A percentile compares a stretch with the other conserved stretches of the same genome.
These are phyloP conservation scores for Coemansia sp. DNA, from an alignment of 192 early-diverging fungal genomes.

Conservation along the genomic window DNA sequence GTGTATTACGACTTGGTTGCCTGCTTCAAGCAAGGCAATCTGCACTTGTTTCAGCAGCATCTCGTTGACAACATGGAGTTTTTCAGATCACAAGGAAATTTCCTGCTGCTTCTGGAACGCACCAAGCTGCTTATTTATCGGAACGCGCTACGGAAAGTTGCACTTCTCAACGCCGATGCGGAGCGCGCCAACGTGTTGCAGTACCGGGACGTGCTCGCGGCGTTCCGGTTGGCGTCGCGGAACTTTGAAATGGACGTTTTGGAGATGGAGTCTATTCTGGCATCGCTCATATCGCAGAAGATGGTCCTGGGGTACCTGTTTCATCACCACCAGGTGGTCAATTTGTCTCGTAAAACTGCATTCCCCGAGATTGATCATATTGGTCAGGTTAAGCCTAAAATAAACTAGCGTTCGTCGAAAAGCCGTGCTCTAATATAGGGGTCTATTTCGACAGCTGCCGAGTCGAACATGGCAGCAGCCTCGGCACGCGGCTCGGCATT, in stretches of 20 bases:
- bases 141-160: conserved; percentile 20
- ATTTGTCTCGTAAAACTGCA: conserved; percentile 29
- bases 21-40: conserved; percentile 35
- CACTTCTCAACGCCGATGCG: not conserved
- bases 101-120: conserved; percentile 41
- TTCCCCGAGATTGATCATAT: conserved; percentile 28
- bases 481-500: conserved; percentile 18
- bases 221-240: conserved; percentile 30
- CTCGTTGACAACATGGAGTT: conserved; percentile 38
- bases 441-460: conserved; percentile 49
- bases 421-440: conserved; percentile 53
- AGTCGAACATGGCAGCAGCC: conserved; percentile 19
- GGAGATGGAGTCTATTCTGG: conserved; percentile 45
- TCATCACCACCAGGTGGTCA: conserved; percentile 43
- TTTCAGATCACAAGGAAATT: conserved; percentile 48
- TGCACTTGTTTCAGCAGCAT: conserved; percentile 34
- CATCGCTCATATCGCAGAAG: conserved; percentile 43
- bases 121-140: conserved; percentile 43
- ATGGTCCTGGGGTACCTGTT: conserved; percentile 40
- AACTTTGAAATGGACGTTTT: conserved; percentile 33
- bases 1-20: conserved; percentile 23
- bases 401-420: conserved; percentile 18
- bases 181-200: conserved; percentile 14
- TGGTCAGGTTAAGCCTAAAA: not conserved
- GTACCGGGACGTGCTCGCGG: conserved; percentile 29